Evolutionary conservation across 495 filamentous ascomycete species (phyloP).

Genomic region (Neurospora sp.): DNA sequence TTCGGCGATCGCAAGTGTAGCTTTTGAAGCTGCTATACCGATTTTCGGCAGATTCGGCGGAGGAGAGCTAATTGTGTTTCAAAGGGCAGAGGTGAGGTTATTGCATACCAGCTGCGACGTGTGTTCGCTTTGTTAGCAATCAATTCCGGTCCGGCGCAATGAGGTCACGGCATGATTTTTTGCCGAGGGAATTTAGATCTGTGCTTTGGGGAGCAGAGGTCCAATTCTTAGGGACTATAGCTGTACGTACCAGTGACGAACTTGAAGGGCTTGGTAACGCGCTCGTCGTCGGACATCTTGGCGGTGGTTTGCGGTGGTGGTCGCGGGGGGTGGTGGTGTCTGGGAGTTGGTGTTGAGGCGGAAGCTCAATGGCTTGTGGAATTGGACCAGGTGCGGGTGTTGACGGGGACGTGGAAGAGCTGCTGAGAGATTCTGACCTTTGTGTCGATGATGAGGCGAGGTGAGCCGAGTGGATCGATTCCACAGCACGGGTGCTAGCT

Average conservation of each 20-base stretch:
- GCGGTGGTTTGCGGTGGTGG: constrained; percentile 16
- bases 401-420: neutral
- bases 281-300: constrained; percentile 84
- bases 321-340: constrained; percentile 8
- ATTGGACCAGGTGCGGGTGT: constrained; percentile 3
- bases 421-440: neutral
- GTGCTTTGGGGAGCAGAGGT: neutral
- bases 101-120: constrained; percentile 37
- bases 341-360: constrained; percentile 7
- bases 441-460: constrained; percentile 11
- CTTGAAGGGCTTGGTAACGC: constrained; percentile 99
- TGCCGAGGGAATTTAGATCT: constrained; percentile 21
- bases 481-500: neutral
- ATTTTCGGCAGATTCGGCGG: constrained; percentile 1
- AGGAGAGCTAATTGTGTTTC: neutral
- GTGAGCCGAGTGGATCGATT: neutral
- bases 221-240: neutral
- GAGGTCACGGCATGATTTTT: constrained; percentile 29
- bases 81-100: neutral
- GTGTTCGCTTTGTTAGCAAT: constrained; percentile 12
- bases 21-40: neutral
- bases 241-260: constrained; percentile 86
- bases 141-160: neutral
- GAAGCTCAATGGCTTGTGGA: constrained; percentile 11
- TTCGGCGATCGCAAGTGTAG: neutral